phyloP scores from a whole-genome alignment of 78 protist species.

The Salpingoeca rosetta region DNA sequence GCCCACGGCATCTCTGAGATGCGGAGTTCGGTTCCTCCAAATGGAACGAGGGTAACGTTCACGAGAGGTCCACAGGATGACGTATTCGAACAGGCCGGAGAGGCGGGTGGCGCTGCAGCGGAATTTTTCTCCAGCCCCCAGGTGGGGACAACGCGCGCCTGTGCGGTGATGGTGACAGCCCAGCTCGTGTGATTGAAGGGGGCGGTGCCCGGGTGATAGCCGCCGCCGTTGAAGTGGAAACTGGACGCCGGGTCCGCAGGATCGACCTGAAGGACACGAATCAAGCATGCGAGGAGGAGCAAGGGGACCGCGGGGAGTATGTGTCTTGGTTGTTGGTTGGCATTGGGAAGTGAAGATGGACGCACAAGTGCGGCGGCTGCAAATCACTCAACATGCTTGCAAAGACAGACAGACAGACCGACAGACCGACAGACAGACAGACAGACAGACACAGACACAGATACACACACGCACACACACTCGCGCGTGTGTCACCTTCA shows the following conservation, averaged over 20 bases:
- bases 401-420: neutral
- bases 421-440: neutral
- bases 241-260: neutral
- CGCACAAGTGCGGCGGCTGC: too few relatives aligned
- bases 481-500: neutral
- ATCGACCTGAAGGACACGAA: neutral
- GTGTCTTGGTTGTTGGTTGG: too few relatives aligned
- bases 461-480: neutral
- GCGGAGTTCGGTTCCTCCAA: conserved; percentile 27
- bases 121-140: conserved; percentile 1
- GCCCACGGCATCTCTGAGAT: conserved; percentile 25
- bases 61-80: neutral
- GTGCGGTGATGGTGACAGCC: neutral
- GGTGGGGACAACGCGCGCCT: neutral
- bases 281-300: neutral
- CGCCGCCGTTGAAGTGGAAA: neutral
- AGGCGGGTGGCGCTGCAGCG: conserved; percentile 17
- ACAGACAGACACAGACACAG: neutral
- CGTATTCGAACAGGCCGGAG: conserved; percentile 9
- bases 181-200: conserved; percentile 17
- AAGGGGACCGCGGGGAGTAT: too few relatives aligned
- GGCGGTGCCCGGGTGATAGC: neutral
- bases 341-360: too few relatives aligned
- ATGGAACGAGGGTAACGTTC: conserved; percentile 7
- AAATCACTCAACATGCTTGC: too few relatives aligned